Evolutionary conservation across 495 filamentous ascomycete species (phyloP), one percentile per base, ranked within the genome.

Genomic region (Niebla homalea): DNA sequence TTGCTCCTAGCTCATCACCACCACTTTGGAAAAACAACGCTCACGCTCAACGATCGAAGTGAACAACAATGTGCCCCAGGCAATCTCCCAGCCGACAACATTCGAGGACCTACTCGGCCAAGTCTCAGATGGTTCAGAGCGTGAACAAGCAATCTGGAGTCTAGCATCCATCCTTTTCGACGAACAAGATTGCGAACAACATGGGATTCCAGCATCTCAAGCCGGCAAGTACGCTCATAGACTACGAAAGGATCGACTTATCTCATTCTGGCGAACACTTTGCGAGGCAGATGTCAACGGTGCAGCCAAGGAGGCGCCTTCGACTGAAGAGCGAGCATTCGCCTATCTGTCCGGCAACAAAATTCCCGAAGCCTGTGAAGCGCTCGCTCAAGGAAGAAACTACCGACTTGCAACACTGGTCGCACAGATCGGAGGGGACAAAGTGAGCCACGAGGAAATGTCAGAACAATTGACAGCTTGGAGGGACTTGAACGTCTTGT

Each of bases 161-260:
- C 72, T 96, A 48, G 83, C 85, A n/a, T 80, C 82, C 44, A 76
- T 95, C 25, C 75, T 98, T 18, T 97, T 92, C 60, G 89, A 95
- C 52, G 76, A 83, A 15, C 62, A 75, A 7, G 66, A 74, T 36
- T 63, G 70, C 42, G 68, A 71, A 16, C 68, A 69, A 26, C 70
- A 69, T 4, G 67, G 62, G 1, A 65, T 66, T 50, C 59, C 74
- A 12, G 70, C 70, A 41, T 52, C 63, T 21, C 60, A 68, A 25
- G 64, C 66, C 46, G 26, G 57, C 0, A 67, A 68, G 44, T 74
- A 67, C 39, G 57, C 67, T 2, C 64, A 72, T 53, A 73, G 72
- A 21, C 69, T 78, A 44, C 73, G 72, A 48, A 78, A 75, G 50
- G 75, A 78, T 51, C 69, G 71, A 8, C 55, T 77, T 22, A 71